These are phyloP conservation scores for Globisporangium takayamanum DNA, from an alignment of 352 stramenopile genomes.

Conservation along the genomic window DNA sequence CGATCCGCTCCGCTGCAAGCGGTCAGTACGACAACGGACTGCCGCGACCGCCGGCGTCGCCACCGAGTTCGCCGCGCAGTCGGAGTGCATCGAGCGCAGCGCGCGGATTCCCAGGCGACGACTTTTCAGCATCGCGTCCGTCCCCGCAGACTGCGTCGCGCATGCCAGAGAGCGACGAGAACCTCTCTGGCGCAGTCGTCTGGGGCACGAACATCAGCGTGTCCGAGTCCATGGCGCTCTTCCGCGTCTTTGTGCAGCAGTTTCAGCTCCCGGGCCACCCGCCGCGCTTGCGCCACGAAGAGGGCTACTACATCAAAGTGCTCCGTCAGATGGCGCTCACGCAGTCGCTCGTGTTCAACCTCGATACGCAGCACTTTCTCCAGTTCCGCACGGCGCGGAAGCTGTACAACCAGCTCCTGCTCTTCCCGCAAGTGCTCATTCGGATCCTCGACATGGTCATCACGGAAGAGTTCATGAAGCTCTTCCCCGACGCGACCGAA, in stretches of 20 bases:
- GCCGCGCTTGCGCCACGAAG: slow-evolving; percentile 22
- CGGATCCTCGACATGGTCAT: slow-evolving; percentile 96
- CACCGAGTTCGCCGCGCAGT: slow-evolving; percentile 46
- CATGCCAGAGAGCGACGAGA: slow-evolving; percentile 28
- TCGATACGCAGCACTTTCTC: slow-evolving; percentile 89
- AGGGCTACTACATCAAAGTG: slow-evolving; percentile 74
- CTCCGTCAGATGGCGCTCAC: slow-evolving; percentile 73
- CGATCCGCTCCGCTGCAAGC: slow-evolving; percentile 29
- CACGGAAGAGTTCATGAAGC: slow-evolving; percentile 83
- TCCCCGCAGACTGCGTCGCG: slow-evolving; percentile 14
- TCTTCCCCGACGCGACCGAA: slow-evolving; percentile 43
- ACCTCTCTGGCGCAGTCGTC: slow-evolving; percentile 82
- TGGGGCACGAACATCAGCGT: slow-evolving; percentile 94
- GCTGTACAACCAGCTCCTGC: slow-evolving; percentile 95
- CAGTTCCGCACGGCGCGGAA: slow-evolving; percentile 71
- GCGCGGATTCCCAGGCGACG: slow-evolving; percentile 15
- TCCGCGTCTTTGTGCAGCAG: slow-evolving; percentile 86
- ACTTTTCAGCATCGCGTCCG: slow-evolving; percentile 34
- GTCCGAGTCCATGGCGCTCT: slow-evolving; percentile 87
- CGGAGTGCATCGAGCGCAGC: slow-evolving; percentile 3
- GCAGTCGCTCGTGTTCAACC: slow-evolving; percentile 83
- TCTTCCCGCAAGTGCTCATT: slow-evolving; percentile 95
- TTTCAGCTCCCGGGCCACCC: slow-evolving; percentile 44
- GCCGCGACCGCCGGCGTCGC: slow-evolving; percentile 51
- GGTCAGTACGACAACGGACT: slow-evolving; percentile 25